A percentile compares a stretch with the other conserved stretches of the same genome.
Evolutionary conservation across 202 grass and related monocot genomes (phyloP).

Genomic region (Hordeum pubiflorum): DNA sequence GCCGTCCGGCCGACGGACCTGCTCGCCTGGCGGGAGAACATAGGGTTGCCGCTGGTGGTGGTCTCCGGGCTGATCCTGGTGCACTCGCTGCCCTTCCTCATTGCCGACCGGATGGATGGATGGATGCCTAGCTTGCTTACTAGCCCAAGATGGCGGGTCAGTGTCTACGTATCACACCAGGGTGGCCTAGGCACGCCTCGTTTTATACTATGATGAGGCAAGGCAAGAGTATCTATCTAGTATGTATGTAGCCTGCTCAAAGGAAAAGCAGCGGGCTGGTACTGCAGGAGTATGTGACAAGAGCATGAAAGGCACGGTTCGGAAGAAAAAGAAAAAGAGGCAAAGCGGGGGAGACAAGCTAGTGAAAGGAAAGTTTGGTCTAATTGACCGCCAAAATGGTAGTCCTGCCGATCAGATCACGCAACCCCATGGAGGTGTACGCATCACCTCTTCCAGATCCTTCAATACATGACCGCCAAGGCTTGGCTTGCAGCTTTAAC

Average conservation of each 20-base stretch:
- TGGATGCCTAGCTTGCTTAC: not conserved
- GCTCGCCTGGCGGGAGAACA: conserved; percentile 21
- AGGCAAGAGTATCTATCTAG: conserved; percentile 1
- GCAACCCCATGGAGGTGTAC: conserved; percentile 10
- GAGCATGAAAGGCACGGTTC: conserved; percentile 45
- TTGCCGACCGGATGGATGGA: conserved; percentile 7
- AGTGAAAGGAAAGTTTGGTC: conserved; percentile 42
- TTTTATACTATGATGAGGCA: conserved; percentile 34
- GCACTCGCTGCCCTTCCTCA: conserved; percentile 50
- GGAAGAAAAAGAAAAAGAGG: conserved; percentile 47
- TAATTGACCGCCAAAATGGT: conserved; percentile 38
- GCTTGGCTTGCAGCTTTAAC: conserved; percentile 27
- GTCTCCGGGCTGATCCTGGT: conserved; percentile 58
- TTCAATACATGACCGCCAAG: conserved; percentile 27
- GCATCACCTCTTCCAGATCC: conserved; percentile 17
- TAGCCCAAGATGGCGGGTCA: conserved; percentile 6
- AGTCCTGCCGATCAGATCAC: conserved; percentile 16
- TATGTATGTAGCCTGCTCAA: not conserved
- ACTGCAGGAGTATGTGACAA: conserved; percentile 37
- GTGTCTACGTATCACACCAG: conserved; percentile 2
- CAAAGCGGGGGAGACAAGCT: conserved; percentile 32
- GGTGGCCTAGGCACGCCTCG: conserved; percentile 2
- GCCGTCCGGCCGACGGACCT: conserved; percentile 4
- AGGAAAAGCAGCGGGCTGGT: conserved; percentile 21
- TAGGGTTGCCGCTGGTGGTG: conserved; percentile 21